A percentile compares a stretch with the other conserved stretches of the same genome.
These are phyloP conservation scores for Monosporascus sp. DNA, from an alignment of 2,329 filamentous ascomycete species.

Conservation along the genomic window DNA sequence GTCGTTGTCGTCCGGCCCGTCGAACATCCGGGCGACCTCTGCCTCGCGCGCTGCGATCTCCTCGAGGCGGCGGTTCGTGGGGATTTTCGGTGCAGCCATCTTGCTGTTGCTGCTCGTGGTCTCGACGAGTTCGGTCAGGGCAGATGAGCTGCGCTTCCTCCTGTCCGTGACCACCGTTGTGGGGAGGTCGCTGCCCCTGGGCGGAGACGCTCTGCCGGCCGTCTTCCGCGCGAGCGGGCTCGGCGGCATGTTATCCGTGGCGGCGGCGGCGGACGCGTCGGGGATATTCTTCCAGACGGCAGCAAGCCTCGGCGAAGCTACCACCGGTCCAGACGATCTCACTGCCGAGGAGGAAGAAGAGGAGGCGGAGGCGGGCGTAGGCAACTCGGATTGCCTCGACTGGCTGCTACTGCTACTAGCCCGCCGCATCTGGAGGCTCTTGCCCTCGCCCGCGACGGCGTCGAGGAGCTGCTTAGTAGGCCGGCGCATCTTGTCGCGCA, in stretches of 20 bases:
- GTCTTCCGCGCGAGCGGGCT: slow-evolving; percentile 41
- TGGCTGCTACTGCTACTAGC: slow-evolving; percentile 32
- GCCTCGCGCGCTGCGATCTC: slow-evolving; percentile 24
- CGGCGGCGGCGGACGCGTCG: neutral
- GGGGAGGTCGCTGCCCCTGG: slow-evolving; percentile 17
- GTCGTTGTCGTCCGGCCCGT: slow-evolving; percentile 47
- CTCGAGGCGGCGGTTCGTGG: slow-evolving; percentile 21
- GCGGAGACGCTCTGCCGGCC: slow-evolving; percentile 8
- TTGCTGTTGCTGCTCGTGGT: too few species aligned
- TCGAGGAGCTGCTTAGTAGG: slow-evolving; percentile 73
- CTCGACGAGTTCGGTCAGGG: slow-evolving; percentile 9
- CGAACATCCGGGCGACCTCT: slow-evolving; percentile 23
- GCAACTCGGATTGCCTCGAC: slow-evolving; percentile 24
- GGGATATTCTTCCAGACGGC: neutral
- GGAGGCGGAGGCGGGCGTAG: slow-evolving; percentile 1
- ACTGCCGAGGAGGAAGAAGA: slow-evolving; percentile 21
- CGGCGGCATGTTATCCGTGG: slow-evolving; percentile 14
- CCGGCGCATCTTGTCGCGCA: slow-evolving; percentile 78
- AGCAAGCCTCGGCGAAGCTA: too few species aligned
- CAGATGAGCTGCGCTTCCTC: slow-evolving; percentile 36
- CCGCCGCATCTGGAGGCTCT: slow-evolving; percentile 35
- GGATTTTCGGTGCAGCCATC: slow-evolving; percentile 6
- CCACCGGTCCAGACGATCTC: slow-evolving; percentile 14
- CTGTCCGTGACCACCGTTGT: slow-evolving; percentile 33
- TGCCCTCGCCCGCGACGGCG: slow-evolving; percentile 64